Evolutionary conservation across 805 yeast genomes (phyloP).

Genomic region (Maudiozyma pseudohumilis): DNA sequence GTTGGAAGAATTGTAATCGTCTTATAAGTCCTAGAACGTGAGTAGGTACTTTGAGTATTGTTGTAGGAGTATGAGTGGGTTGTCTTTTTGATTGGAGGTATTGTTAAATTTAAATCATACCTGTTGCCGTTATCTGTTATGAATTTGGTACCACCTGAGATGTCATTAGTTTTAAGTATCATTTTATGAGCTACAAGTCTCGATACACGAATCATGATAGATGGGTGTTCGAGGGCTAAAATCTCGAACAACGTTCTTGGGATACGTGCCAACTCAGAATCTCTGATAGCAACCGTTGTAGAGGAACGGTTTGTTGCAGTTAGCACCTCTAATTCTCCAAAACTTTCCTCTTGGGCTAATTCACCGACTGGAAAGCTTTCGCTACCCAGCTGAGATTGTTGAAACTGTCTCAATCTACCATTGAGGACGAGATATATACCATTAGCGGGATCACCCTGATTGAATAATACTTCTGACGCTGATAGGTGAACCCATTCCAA

Average conservation of each 20-base stretch:
- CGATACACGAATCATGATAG: slow-evolving; percentile 83
- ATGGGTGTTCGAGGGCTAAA: slow-evolving; percentile 74
- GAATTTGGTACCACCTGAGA: slow-evolving; percentile 8
- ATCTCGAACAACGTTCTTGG: slow-evolving; percentile 85
- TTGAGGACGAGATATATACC: slow-evolving; percentile 84
- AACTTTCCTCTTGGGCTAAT: slow-evolving; percentile 86
- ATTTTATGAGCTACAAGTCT: slow-evolving; percentile 67
- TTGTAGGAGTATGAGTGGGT: slow-evolving; percentile 6
- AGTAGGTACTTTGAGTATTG: slow-evolving; percentile 8
- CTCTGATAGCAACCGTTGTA: slow-evolving; percentile 78
- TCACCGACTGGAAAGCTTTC: slow-evolving; percentile 45
- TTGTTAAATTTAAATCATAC: slow-evolving; percentile 25
- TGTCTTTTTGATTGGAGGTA: slow-evolving; percentile 22
- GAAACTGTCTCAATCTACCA: slow-evolving; percentile 71
- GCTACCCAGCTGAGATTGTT: slow-evolving; percentile 5
- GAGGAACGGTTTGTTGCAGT: slow-evolving; percentile 63
- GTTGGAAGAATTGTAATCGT: slow-evolving; percentile 82
- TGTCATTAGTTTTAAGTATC: slow-evolving; percentile 9
- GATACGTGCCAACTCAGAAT: slow-evolving; percentile 86
- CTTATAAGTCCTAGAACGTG: slow-evolving; percentile 37
- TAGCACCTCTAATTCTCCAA: slow-evolving; percentile 91
- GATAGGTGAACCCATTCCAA: slow-evolving; percentile 87
- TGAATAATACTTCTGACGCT: slow-evolving; percentile 75
- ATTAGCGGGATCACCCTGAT: slow-evolving; percentile 79
- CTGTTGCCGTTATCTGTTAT: slow-evolving; percentile 12